These are phyloP conservation scores for Fraxinus sp. DNA, from an alignment of 305 asterid species.

Conservation along the genomic window DNA sequence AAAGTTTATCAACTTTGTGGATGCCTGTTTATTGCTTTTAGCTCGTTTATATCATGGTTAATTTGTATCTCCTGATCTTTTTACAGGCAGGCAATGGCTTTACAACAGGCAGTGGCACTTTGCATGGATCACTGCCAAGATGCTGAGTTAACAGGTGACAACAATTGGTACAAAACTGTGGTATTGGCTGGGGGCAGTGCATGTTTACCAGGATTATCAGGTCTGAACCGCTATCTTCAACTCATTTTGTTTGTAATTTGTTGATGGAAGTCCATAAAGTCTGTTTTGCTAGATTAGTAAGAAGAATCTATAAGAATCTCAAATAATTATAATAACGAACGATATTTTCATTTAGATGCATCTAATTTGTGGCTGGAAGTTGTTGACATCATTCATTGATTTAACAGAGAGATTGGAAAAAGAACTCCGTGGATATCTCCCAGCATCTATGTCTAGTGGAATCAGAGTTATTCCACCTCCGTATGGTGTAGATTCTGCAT, in stretches of 20 bases:
- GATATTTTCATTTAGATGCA: conserved; percentile 8
- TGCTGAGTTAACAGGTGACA: conserved; percentile 72
- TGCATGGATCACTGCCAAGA: conserved; percentile 94
- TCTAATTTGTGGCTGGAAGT: conserved; percentile 9
- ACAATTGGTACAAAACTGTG: conserved; percentile 80
- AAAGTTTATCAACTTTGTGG: not conserved
- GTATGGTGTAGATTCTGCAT: conserved; percentile 80
- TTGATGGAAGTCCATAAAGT: conserved; percentile 12
- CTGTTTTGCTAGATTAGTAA: not conserved
- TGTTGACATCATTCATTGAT: conserved; percentile 18
- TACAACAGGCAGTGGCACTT: conserved; percentile 82
- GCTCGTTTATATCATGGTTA: not conserved
- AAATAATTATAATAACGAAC: not conserved
- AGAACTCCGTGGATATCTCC: conserved; percentile 57
- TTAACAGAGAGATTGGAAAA: conserved; percentile 82
- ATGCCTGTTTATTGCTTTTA: not conserved
- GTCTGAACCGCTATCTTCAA: conserved; percentile 33
- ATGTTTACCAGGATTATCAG: conserved; percentile 96
- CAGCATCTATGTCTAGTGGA: conserved; percentile 52
- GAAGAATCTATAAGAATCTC: not conserved
- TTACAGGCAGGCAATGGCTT: conserved; percentile 83
- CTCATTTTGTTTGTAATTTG: conserved; percentile 6
- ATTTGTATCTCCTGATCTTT: conserved; percentile 19
- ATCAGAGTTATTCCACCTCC: conserved; percentile 85
- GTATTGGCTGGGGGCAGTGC: conserved; percentile 91